Evolutionary conservation across 352 stramenopile genomes (phyloP), one percentile per base, ranked within the genome.

Genomic region (Blastocystis sp.): DNA sequence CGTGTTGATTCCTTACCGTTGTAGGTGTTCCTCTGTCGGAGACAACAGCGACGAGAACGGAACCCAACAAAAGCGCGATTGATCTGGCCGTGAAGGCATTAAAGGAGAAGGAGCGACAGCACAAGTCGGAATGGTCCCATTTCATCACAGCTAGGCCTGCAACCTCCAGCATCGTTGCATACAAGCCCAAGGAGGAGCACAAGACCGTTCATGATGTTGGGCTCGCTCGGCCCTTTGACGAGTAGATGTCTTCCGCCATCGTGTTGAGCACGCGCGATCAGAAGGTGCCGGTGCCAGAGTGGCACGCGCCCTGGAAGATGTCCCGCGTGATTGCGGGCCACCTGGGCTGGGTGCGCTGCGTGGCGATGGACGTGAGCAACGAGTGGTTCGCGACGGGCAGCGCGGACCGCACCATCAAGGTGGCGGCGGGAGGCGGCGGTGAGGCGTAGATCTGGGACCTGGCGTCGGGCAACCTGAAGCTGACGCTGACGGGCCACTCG

Each of bases 401-500:
- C 0, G 95, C 94, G 24, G 97, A 99, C 92, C 93, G 97, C 0
- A 98, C 96, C 0, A 98, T 99, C 89, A 98, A 98, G 92, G 90
- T 89, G 24, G 17, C 43, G n/a, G 10, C 62, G 0, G 4, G n/a
- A 54, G 34, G 19, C 40, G 0, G 21, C 61, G 34, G n/a, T 28
- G 17, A 48, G 9, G 52, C 19, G 40, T 11, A 64, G 11, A 3
- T 97, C 61, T 99, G 96, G 95, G 96, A 99, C 90, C 91, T 99
- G 54, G 96, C 96, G 40, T 93, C 91, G 42, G 96, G 97, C 54
- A 96, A 97, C 74, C 92, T 99, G n/a, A 98, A 98, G 91, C 93
- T 99, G 43, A 99, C 97, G 2, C 91, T 99, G 14, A 99, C 97
- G 21, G 97, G 97, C 61, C 97, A 99, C 90, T 98, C 99, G 90